Base-by-base conservation (phyloP, 2,329 filamentous ascomycete genomes). In the Hawksworthiomyces lignivorus region DNA sequence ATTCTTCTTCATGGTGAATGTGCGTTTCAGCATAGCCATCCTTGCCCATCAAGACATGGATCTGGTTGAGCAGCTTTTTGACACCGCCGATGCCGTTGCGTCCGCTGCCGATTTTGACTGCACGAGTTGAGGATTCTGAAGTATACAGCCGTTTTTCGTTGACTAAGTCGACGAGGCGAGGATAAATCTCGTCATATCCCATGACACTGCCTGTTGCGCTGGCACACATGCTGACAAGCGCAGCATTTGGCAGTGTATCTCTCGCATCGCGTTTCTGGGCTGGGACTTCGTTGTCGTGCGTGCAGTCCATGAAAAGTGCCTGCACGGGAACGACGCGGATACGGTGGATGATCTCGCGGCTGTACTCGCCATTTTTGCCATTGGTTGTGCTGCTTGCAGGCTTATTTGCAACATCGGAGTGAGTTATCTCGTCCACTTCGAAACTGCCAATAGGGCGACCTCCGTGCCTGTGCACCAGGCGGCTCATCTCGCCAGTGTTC, bases 221-320 rank as follows among this genome's bases (percentile, higher is more conserved):
- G 19, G 88, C 81, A 61, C 94, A 98, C 89, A 98, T 96, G 57
- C 82, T 84, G 28, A 97, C 90, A 4, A 98, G 72, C 5, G 92
- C 92, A 37, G 90, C 89, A 56, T 94, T 97, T 7, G 94, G 86
- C 9, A 98, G 72, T 0, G 92, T 97, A 58, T 98, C 94, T 46
- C 88, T 79, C 39, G 89, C 89, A 59, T 96, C 89, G 30, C 94
- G 77, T 63, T 96, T 96, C 62, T 98, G 90, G 1, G 90, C 87
- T 1, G 92, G 92, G 3, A 87, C 84, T 64, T 98, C 90, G 54
- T 98, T 98, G 65, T 98, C 92, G 61, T 98, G 92, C 0, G 94
- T 98, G 62, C 94, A 98, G 60, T 98, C 94, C 88, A 97, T 97
- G 63, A 98, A 96, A 1, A 98, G 69, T 1, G 90, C 92, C 51